Evolutionary conservation across 208 protist genomes (phyloP).

Genomic region (Crithidia thermophila): DNA sequence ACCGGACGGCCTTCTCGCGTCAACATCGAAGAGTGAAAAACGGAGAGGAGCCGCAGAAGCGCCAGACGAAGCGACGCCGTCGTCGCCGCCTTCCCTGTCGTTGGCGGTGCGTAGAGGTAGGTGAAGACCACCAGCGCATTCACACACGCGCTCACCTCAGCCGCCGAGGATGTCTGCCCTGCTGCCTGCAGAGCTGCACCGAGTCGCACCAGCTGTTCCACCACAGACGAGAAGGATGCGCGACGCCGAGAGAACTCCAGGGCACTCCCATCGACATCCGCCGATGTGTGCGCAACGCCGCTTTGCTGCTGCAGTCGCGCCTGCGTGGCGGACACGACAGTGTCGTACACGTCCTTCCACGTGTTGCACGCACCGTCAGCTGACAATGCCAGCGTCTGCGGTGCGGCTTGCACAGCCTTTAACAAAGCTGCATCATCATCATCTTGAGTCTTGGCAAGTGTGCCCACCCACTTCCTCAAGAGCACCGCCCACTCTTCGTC

Average conservation of each 20-base stretch:
- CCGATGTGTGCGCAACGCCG: too few species aligned
- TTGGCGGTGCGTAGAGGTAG: conserved; percentile 11
- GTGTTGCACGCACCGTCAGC: too few species aligned
- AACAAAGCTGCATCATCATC: too few species aligned
- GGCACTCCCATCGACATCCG: too few species aligned
- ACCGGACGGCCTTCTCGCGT: background rate
- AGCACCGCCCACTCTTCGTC: too few species aligned
- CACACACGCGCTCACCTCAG: conserved; percentile 10
- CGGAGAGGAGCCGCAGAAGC: conserved; percentile 4
- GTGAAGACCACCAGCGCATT: conserved; percentile 11
- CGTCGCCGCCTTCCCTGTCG: background rate
- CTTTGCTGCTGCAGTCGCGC: background rate
- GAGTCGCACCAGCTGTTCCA: background rate
- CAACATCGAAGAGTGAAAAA: background rate
- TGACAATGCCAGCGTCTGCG: too few species aligned
- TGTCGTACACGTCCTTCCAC: conserved; percentile 2
- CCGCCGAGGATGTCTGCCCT: background rate
- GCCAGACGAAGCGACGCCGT: conserved; percentile 22
- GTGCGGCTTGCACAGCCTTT: too few species aligned
- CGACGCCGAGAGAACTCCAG: too few species aligned
- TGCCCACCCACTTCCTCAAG: too few species aligned
- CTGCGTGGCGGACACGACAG: background rate
- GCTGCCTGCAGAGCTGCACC: background rate
- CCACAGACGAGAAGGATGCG: background rate
- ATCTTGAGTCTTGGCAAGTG: too few species aligned